Conservation (phyloP, 2,329 filamentous ascomycete genomes). For the Colletotrichum sp. region DNA sequence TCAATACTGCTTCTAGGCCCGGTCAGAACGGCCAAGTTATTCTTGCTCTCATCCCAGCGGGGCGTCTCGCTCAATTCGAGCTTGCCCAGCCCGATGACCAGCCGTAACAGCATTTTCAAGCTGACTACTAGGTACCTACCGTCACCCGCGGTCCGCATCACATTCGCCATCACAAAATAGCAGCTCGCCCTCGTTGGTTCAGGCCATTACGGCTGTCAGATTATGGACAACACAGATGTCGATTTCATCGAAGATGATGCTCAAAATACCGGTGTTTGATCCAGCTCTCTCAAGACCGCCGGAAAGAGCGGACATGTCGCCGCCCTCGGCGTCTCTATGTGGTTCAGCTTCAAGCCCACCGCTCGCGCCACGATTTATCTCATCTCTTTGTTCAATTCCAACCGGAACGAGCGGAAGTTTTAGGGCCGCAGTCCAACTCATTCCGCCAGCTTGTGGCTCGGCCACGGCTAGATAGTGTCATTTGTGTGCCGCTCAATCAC, state of each 20-base stretch:
- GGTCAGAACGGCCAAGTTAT: background rate
- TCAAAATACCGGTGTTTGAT: background rate
- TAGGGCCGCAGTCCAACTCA: background rate
- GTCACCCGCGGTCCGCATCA: slow-evolving; percentile 25
- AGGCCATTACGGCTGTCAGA: slow-evolving; percentile 73
- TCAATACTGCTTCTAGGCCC: background rate
- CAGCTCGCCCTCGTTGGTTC: slow-evolving; percentile 60
- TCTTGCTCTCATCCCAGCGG: background rate
- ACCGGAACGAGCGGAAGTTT: background rate
- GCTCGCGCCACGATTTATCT: background rate
- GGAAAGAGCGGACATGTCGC: slow-evolving; percentile 11
- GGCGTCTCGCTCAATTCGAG: background rate
- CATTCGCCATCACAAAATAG: slow-evolving; percentile 33
- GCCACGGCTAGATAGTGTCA: background rate
- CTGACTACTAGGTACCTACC: background rate
- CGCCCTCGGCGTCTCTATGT: background rate
- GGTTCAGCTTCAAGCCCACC: background rate
- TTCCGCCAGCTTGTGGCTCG: background rate
- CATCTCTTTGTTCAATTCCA: background rate
- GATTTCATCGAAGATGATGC: slow-evolving; percentile 30
- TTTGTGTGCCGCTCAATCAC: background rate
- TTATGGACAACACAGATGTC: slow-evolving; percentile 1
- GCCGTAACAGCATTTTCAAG: background rate
- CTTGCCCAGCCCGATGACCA: background rate
- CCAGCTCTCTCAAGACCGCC: slow-evolving; percentile 3